Conservation (phyloP, 2,329 filamentous ascomycete species). For the Escovopsis sp. region DNA sequence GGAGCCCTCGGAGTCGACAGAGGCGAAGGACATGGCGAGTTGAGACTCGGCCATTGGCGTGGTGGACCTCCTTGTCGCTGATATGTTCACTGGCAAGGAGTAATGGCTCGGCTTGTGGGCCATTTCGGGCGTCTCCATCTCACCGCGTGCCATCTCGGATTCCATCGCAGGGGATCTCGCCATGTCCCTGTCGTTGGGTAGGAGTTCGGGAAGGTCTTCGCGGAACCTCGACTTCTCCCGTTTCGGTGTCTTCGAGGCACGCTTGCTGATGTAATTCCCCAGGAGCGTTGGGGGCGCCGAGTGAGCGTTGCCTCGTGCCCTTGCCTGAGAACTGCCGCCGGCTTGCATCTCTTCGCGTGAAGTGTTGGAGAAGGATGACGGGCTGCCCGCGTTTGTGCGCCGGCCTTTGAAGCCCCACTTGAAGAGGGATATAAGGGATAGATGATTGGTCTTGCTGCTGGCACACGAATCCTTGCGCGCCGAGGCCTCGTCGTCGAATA, state of each 20-base stretch:
- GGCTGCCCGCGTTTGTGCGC: slow-evolving; percentile 35
- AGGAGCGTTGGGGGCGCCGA: slow-evolving; percentile 2
- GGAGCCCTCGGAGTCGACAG: slow-evolving; percentile 87
- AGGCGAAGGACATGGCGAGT: slow-evolving; percentile 76
- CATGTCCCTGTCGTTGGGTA: slow-evolving; percentile 44
- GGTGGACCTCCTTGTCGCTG: slow-evolving; percentile 12
- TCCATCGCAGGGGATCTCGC: slow-evolving; percentile 51
- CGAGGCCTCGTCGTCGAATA: slow-evolving; percentile 33
- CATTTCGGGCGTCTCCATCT: slow-evolving; percentile 15
- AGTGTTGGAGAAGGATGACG: slow-evolving; percentile 81
- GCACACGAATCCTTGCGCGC: slow-evolving; percentile 41
- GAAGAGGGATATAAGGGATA: slow-evolving; percentile 62
- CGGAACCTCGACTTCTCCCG: slow-evolving; percentile 82
- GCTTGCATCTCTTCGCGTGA: slow-evolving; percentile 68
- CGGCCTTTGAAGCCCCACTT: slow-evolving; percentile 49
- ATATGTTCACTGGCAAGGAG: slow-evolving; percentile 6
- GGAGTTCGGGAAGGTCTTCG: slow-evolving; percentile 79
- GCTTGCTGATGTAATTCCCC: slow-evolving; percentile 17
- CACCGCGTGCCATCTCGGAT: slow-evolving; percentile 21
- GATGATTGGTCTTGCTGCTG: slow-evolving; percentile 27
- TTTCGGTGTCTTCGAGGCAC: slow-evolving; percentile 42
- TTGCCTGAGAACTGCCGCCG: slow-evolving; percentile 18
- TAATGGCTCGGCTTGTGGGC: too few relatives aligned
- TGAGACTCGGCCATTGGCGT: slow-evolving; percentile 41
- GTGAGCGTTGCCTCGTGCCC: slow-evolving; percentile 16